Conservation (phyloP, 768 basidiomycete genomes). For the Lactarius tabidus region DNA sequence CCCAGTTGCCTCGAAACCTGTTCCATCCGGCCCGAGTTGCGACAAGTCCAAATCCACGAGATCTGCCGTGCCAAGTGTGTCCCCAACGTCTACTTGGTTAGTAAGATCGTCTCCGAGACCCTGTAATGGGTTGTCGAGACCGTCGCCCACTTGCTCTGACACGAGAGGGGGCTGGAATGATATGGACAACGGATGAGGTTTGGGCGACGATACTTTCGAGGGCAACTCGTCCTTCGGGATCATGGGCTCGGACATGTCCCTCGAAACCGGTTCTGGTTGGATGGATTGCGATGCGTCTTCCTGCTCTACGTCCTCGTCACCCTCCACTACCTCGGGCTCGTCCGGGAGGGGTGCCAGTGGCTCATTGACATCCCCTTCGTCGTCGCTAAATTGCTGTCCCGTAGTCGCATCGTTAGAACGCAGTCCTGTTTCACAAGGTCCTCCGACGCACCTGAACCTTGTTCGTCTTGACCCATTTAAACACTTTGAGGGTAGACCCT, state of each 20-base stretch:
- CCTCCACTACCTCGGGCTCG: constrained; percentile 71
- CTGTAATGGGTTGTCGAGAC: constrained; percentile 54
- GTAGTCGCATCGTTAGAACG: constrained; percentile 7
- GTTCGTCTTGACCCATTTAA: constrained; percentile 78
- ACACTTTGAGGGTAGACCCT: constrained; percentile 59
- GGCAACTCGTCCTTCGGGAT: constrained; percentile 43
- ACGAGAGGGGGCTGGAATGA: constrained; percentile 44
- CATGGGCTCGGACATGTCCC: constrained; percentile 38
- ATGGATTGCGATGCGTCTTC: constrained; percentile 50
- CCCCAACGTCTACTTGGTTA: constrained; percentile 33
- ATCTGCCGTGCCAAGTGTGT: constrained; percentile 30
- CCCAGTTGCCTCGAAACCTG: constrained; percentile 49
- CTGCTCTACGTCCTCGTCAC: constrained; percentile 71
- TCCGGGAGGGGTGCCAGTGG: constrained; percentile 76
- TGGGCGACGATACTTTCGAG: constrained; percentile 64
- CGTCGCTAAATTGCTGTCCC: constrained; percentile 79
- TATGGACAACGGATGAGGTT: constrained; percentile 60
- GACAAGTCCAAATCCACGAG: constrained; percentile 60
- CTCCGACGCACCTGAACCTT: constrained; percentile 57
- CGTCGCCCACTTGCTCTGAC: constrained; percentile 29
- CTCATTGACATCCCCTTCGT: constrained; percentile 75
- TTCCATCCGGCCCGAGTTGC: constrained; percentile 60
- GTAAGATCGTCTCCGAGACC: constrained; percentile 47
- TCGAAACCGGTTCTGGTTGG: constrained; percentile 38
- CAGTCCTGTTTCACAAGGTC: not conserved